Base-by-base conservation (phyloP, 192 early-diverging fungal genomes). In the Paraglomus occultum region DNA sequence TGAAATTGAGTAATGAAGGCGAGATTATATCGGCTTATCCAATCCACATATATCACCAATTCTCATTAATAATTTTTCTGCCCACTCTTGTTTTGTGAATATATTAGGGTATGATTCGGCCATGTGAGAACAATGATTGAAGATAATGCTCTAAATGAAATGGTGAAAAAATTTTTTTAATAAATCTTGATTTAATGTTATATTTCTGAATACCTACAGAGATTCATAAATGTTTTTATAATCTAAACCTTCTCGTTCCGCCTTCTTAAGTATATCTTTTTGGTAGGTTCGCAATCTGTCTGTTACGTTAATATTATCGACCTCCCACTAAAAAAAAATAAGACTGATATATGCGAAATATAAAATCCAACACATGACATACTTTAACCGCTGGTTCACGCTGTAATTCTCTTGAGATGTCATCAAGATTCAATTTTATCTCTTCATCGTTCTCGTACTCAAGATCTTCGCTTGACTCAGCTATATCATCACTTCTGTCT, bases 151-250 rank as follows among this genome's bases (percentile, higher is more conserved):
- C 67, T 58, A 70, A 58, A 57, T 70, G 22, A 23, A 58, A 40
- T 23, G 55, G 55, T 58, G 55, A 39, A 39, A 22, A 58, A 58
- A 58, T 58, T 23, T 58, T 40, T 58, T 58, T 40, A 58, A 39
- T 39, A 15, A 17, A 58, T 31, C 31, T 58, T 40, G 55, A 39
- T 58, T 54, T 57, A 40, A 18, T 70, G 12, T 20, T 39, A 70
- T 70, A 48, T 70, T 58, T 70, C 52, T 57, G 31, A 53, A 58
- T 55, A 58, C 67, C 20, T 43, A 70, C 67, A 70, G 50, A 43
- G 44, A 42, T 58, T 70, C 52, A 20, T 70, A 70, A 60, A 70
- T 58, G 50, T 70, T 70, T 45, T 70, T 57, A 42, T 70, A 70
- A 44, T 39, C 57, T 43, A 70, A 58, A 9, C 67, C 67, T 58